phyloP scores from a whole-genome alignment of 1,284 basidiomycete species.

The Fistulinella staudtii region DNA sequence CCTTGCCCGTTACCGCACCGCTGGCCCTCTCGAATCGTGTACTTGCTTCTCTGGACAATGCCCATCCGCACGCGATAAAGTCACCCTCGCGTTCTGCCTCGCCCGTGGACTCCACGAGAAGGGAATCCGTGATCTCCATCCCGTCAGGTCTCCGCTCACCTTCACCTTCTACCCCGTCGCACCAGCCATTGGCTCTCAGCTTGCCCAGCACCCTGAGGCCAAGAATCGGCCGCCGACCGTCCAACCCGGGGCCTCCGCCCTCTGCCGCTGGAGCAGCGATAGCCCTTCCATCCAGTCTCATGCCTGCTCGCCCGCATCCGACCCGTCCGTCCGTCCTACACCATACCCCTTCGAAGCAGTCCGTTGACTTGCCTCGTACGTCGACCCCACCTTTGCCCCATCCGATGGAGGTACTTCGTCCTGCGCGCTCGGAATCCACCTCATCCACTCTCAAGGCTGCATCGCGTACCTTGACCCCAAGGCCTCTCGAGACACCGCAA shows the following conservation, averaged over 20 bases:
- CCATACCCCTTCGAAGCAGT: slow-evolving; percentile 14
- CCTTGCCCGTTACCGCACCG: too few relatives aligned
- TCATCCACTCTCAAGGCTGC: slow-evolving; percentile 7
- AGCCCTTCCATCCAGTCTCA: slow-evolving; percentile 21
- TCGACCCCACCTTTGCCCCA: slow-evolving; percentile 15
- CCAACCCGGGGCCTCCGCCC: slow-evolving; percentile 31
- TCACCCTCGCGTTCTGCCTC: slow-evolving; percentile 38
- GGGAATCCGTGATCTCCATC: slow-evolving; percentile 21
- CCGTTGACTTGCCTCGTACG: slow-evolving; percentile 22
- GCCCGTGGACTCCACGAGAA: slow-evolving; percentile 28
- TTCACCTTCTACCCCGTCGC: slow-evolving; percentile 23
- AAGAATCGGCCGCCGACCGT: slow-evolving; percentile 35
- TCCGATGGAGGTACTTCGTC: slow-evolving; percentile 5
- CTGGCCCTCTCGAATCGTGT: too few relatives aligned
- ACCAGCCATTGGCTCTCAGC: slow-evolving; percentile 12
- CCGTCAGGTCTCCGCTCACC: slow-evolving; percentile 21
- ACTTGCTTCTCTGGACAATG: too few relatives aligned
- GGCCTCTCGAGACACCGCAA: slow-evolving; percentile 22
- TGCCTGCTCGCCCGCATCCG: slow-evolving; percentile 20
- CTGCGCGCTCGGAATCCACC: slow-evolving; percentile 14
- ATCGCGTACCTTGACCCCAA: slow-evolving; percentile 17
- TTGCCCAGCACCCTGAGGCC: slow-evolving; percentile 37
- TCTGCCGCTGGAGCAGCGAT: slow-evolving; percentile 14
- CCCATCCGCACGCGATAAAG: too few relatives aligned
- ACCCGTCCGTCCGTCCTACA: slow-evolving; percentile 13